A percentile compares a stretch with the other conserved stretches of the same genome.
These are phyloP conservation scores for Candida labiduridarum DNA, from an alignment of 1,139 yeast species.

Conservation along the genomic window DNA sequence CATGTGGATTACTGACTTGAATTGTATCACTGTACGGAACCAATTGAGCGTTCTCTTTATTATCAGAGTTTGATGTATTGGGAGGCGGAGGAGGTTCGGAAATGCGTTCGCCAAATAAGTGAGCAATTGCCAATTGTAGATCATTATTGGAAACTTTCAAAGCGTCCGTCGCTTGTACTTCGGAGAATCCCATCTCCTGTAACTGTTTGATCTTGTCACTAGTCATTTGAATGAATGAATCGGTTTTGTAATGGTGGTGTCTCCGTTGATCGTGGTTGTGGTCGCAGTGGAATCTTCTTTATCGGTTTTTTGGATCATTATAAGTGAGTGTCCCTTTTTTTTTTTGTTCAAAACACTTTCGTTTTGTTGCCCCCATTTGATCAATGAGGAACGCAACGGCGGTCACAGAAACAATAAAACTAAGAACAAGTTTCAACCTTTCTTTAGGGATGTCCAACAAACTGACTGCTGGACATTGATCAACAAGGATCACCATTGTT, in stretches of 20 bases:
- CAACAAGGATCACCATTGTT: too few species aligned
- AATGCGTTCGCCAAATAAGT: conserved; percentile 48
- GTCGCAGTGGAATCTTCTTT: too few species aligned
- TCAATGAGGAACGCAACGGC: too few species aligned
- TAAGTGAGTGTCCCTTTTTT: too few species aligned
- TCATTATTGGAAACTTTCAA: conserved; percentile 45
- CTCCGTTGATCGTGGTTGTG: background rate
- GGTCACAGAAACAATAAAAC: too few species aligned
- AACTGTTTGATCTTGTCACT: conserved; percentile 35
- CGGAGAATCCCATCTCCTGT: conserved; percentile 64
- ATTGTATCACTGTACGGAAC: conserved; percentile 19
- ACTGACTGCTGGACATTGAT: too few species aligned
- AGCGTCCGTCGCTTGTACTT: conserved; percentile 46
- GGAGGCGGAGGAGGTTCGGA: conserved; percentile 15
- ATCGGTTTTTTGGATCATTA: too few species aligned
- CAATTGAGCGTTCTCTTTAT: conserved; percentile 12
- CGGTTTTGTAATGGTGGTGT: background rate
- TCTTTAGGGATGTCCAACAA: too few species aligned
- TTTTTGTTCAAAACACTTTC: too few species aligned
- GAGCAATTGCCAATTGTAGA: conserved; percentile 56
- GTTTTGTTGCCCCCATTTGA: too few species aligned
- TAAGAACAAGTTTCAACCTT: too few species aligned
- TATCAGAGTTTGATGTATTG: background rate
- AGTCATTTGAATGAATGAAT: conserved; percentile 10
- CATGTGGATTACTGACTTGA: conserved; percentile 21